Evolutionary conservation across 176 grass and related monocot species (phyloP).

Genomic region (Leersia perrieri): DNA sequence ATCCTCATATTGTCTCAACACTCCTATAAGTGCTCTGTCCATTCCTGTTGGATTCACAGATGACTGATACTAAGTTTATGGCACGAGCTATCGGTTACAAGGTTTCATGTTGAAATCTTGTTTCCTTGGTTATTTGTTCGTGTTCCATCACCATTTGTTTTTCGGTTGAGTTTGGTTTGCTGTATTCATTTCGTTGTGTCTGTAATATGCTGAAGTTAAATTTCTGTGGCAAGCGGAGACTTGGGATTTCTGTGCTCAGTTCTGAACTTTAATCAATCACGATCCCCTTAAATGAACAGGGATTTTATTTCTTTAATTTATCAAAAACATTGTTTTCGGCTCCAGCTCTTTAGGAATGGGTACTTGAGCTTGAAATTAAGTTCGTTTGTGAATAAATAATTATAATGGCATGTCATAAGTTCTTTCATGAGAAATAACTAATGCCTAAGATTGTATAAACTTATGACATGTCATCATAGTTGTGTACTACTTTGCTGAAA

Average conservation of each 20-base stretch:
- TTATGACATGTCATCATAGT: neutral
- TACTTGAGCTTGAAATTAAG: neutral
- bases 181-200: neutral
- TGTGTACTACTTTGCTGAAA: neutral
- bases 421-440: neutral
- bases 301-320: neutral
- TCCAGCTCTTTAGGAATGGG: neutral
- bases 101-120: neutral
- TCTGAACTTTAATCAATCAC: neutral
- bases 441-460: neutral
- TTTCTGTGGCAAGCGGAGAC: neutral
- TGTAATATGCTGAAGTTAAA: neutral
- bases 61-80: slow-evolving; percentile 8
- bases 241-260: neutral
- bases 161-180: neutral
- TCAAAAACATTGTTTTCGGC: neutral
- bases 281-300: neutral
- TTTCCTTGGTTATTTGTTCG: neutral
- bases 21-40: slow-evolving; percentile 20
- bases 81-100: neutral
- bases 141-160: neutral
- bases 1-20: slow-evolving; percentile 32
- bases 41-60: neutral
- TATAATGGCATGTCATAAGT: no score
- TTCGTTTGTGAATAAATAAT: neutral